Base-by-base conservation (phyloP, 2,329 filamentous ascomycete genomes). In the Epichloe scottii region DNA sequence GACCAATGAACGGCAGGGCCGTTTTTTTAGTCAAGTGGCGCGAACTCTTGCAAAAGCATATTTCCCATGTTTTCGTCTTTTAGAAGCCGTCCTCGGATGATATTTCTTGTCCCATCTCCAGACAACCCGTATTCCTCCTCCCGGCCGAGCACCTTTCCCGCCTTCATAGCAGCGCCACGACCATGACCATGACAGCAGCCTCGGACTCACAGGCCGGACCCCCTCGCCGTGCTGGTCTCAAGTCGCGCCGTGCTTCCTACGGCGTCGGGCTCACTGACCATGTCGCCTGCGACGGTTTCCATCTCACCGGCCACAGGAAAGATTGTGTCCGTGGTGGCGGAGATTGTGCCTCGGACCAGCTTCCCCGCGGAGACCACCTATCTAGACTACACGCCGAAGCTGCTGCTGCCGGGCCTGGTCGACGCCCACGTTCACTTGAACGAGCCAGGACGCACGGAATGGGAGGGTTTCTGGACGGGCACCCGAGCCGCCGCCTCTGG, bases 391-490 rank as follows among this genome's bases (percentile, higher is more conserved):
- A 88, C 86, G 21, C 89, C 91, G 11, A 79, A 84, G 67, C 77
- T 97, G 45, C 74, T 98, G 39, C 76, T 97, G 35, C 93, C 93
- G 0, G 93, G 93, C 19, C 75, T 98, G 33, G 91, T 98, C 17
- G 93, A 98, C 66, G 91, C 93, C 37, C 93, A 98, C 66, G 93
- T 98, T 38, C 93, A 98, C 71, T 80, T 97, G 59, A 97, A 97
- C 63, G 93, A 98, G 71, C 93, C 93, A 0, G 93, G 93, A 41
- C 81, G 93, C 52, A 96, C 91, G 49, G 91, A 96, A 78, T 97
- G 93, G 93, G 93, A 98, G 65, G 93, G 93, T 11, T 98, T 98
- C 74, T 87, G 85, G 73, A 96, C 90, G 0, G 93, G 93, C 46
- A 97, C 93, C 23, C 80, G 87, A 60, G 93, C 93, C 35, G 93